These are phyloP conservation scores for Solanum tarijense DNA, from an alignment of 257 asterid genomes.

Conservation along the genomic window DNA sequence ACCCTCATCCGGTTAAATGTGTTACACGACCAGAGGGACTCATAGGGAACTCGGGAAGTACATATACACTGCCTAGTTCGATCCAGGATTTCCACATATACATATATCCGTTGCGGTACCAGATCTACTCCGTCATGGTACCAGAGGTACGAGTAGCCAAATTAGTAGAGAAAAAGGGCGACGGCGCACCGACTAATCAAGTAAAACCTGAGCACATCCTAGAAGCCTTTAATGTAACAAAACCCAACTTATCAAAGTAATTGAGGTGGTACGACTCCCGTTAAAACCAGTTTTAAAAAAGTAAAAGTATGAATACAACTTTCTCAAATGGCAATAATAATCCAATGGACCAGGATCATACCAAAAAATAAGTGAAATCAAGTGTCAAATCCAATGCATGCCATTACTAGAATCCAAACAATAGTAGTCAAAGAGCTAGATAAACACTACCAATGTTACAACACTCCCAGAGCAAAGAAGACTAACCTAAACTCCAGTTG, in stretches of 20 bases:
- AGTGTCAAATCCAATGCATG: neutral
- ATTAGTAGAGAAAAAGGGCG: neutral
- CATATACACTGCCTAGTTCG: neutral
- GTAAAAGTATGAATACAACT: neutral
- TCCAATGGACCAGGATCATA: neutral
- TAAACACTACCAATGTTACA: neutral
- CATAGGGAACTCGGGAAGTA: neutral
- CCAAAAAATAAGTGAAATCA: neutral
- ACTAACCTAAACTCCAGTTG: neutral
- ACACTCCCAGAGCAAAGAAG: neutral
- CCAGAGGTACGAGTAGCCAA: neutral
- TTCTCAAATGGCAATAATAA: neutral
- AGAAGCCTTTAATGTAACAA: neutral
- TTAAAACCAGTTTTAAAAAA: neutral
- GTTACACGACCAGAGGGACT: neutral
- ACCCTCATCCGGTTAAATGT: neutral
- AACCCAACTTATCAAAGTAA: neutral
- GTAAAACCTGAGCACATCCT: neutral
- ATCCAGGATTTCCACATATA: neutral
- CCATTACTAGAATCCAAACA: neutral
- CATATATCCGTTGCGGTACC: too few relatives aligned
- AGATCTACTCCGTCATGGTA: too few relatives aligned
- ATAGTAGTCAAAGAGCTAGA: neutral
- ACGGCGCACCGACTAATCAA: neutral
- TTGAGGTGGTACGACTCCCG: neutral